Evolutionary conservation across 306 rosid genomes (phyloP), one percentile per base, ranked within the genome.

Genomic region (Carpinus fangiana): DNA sequence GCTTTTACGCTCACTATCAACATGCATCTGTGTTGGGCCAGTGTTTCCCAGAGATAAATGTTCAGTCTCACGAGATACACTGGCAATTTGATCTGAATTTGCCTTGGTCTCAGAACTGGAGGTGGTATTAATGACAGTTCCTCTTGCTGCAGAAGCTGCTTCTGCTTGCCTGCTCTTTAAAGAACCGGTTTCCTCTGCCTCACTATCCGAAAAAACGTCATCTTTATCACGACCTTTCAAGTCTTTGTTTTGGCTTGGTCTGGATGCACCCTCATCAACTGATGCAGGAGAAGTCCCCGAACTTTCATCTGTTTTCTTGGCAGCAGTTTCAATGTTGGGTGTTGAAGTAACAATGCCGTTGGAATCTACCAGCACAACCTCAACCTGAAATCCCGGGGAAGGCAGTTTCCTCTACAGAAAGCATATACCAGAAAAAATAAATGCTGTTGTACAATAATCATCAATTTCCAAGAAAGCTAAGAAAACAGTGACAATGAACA

Each of bases 361-460:
- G 69, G 86, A 77, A 83, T 96, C 99, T 73, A 82, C 92, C 6
- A 91, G 89, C 82, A 96, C 97, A 77, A 93, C 83, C 85, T 96
- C 99, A 74, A 96, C 92, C 88, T 90, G 84, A 84, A 96, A 96
- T 78, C 99, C 97, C 4, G 98, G 99, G 81, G 98, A 96, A 77
- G 98, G 98, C 76, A 96, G 82, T 85, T 91, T 96, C 76, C 98
- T 93, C 96, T 93, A 85, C 90, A 84, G 70, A 80, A 77, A 73
- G 43, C 53, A 41, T 51, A 84, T 41, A 68, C 62, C 70, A 79
- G 23, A 26, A 21, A 50, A 73, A 53, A 67, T 46, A 16, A 76
- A 21, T 0, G 9, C 1, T 73, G 72, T 73, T 75, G 61, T 17
- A 84, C 59, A 69, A 79, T 47, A 74, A 53, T 66, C 51, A 66